phyloP scores from a whole-genome alignment of 345 rosid species.

The Reutealis trisperma region DNA sequence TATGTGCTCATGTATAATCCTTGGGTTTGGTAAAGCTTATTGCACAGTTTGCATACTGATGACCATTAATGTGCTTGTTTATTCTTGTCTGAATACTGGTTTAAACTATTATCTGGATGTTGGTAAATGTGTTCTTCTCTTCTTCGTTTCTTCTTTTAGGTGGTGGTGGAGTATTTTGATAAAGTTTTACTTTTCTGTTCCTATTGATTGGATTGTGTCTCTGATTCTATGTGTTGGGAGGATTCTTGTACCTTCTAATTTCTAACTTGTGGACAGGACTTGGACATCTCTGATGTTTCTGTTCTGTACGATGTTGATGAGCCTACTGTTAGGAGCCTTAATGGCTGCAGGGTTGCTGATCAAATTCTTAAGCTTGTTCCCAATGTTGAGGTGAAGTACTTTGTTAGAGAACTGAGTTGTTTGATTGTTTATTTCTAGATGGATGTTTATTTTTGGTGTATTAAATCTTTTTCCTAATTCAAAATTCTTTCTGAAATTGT shows the following conservation, averaged over 20 bases:
- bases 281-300: constrained; percentile 74
- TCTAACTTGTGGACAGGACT: constrained; percentile 52
- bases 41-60: neutral
- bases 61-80: neutral
- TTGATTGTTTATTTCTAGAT: constrained; percentile 6
- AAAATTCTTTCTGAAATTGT: constrained; percentile 31
- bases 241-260: constrained; percentile 4
- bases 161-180: neutral
- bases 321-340: constrained; percentile 91
- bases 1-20: too few relatives aligned
- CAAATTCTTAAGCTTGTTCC: constrained; percentile 93
- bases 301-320: constrained; percentile 80
- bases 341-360: constrained; percentile 98
- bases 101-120: neutral
- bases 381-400: constrained; percentile 64
- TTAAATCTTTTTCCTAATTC: constrained; percentile 1
- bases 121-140: neutral
- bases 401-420: neutral
- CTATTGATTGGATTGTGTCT: neutral
- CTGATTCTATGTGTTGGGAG: neutral
- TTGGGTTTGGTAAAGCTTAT: neutral
- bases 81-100: neutral
- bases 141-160: neutral
- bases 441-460: neutral
- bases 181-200: neutral